Evolutionary conservation across 306 rosid genomes (phyloP).

Genomic region (Vigna radiata): DNA sequence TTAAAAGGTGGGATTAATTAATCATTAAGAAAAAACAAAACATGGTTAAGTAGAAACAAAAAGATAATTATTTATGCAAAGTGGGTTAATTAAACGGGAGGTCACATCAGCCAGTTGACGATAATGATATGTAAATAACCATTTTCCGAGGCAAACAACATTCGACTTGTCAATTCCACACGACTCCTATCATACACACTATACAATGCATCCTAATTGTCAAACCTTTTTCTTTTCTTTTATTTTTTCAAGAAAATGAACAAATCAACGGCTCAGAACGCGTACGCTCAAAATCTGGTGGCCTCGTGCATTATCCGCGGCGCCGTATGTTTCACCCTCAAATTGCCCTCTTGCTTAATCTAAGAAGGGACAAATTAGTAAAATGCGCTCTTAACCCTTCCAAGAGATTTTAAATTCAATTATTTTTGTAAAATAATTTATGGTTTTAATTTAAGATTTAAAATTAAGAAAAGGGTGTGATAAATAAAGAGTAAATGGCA

Average conservation of each 20-base stretch:
- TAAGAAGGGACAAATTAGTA: too few species aligned
- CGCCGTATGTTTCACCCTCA: slow-evolving; percentile 26
- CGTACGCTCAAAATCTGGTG: neutral
- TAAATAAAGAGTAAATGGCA: too few species aligned
- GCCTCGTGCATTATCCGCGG: neutral
- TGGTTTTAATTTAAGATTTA: too few species aligned
- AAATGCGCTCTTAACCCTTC: too few species aligned
- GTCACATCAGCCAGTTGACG: slow-evolving; percentile 30
- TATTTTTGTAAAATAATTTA: too few species aligned
- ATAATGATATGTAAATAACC: neutral
- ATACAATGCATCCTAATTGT: neutral
- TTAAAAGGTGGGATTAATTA: too few species aligned
- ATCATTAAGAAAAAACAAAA: too few species aligned
- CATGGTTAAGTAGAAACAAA: too few species aligned
- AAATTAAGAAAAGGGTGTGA: too few species aligned
- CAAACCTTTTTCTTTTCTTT: neutral
- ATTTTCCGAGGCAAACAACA: slow-evolving; percentile 40
- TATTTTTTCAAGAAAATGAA: neutral
- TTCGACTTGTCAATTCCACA: slow-evolving; percentile 34
- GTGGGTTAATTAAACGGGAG: neutral
- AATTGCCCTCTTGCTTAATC: too few species aligned
- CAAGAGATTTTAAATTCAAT: too few species aligned
- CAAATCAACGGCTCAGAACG: slow-evolving; percentile 26
- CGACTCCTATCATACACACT: neutral
- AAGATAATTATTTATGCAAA: too few species aligned